Percentiles rank a stretch among this genome's conserved stretches.
Evolutionary conservation across 352 stramenopile species (phyloP).

Genomic region (Globisporangium irregulare): DNA sequence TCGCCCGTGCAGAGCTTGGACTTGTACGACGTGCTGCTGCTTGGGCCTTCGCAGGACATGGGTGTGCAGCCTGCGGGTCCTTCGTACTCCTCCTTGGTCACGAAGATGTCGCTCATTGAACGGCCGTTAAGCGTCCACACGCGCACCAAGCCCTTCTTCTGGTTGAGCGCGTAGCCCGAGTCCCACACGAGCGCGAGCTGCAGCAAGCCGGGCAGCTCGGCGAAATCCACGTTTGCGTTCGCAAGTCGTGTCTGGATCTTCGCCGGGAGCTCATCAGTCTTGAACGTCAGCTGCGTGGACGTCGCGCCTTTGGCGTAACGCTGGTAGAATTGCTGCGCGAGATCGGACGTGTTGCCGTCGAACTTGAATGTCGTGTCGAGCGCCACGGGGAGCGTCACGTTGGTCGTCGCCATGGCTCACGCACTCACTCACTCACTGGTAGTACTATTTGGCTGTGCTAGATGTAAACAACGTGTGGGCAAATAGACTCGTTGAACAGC

Average conservation of each 20-base stretch:
- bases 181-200: slow-evolving; percentile 42
- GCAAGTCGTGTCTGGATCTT: slow-evolving; percentile 5
- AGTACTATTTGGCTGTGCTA: background rate
- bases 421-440: no score
- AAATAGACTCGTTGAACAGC: background rate
- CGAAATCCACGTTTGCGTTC: slow-evolving; percentile 12
- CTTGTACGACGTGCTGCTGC: slow-evolving; percentile 9
- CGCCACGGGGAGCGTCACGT: slow-evolving; percentile 10
- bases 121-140: slow-evolving; percentile 10
- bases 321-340: slow-evolving; percentile 19
- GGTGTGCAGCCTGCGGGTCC: slow-evolving; percentile 3
- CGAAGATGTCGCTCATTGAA: slow-evolving; percentile 20
- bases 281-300: slow-evolving; percentile 17
- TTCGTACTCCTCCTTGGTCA: slow-evolving; percentile 19
- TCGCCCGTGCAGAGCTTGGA: slow-evolving; percentile 28
- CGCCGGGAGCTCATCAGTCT: slow-evolving; percentile 13
- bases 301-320: slow-evolving; percentile 20
- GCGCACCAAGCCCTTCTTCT: background rate
- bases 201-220: slow-evolving; percentile 21
- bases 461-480: background rate
- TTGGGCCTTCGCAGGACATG: slow-evolving; percentile 24
- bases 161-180: slow-evolving; percentile 27
- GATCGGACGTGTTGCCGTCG: slow-evolving; percentile 30
- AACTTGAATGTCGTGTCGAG: slow-evolving; percentile 19
- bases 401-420: background rate